Base-by-base conservation (phyloP, 2,329 filamentous ascomycete genomes). In the Fusarium setosum region DNA sequence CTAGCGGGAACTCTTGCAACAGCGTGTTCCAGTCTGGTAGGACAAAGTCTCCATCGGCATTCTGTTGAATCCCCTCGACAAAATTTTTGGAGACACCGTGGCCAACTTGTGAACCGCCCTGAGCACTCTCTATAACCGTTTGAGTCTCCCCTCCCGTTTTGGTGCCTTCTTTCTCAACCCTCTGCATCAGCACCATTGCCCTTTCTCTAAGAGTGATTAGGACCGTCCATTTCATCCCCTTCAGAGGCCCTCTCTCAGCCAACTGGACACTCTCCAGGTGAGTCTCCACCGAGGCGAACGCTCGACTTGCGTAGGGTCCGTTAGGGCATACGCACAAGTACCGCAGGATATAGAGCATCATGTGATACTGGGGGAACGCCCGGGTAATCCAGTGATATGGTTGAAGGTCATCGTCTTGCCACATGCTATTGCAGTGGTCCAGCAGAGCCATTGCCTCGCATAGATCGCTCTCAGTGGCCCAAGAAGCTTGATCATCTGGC, bases 341-440 rank as follows among this genome's bases (percentile, higher is more conserved):
- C 74, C 82, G 82, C 3, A 84, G 69, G 1, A 80, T 69, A 56
- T 81, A 82, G 3, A 82, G 77, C 18, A 82, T 70, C 29, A 80
- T 72, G 50, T 83, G 77, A 18, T 79, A 82, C 63, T 82, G 81
- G 1, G 79, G 78, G 34, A 76, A 82, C 1, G 76, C 75, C n/a
- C 75, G 71, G 31, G 72, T 71, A 1, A 76, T 60, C 80, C 81
- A 83, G 23, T 72, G 71, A 38, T 72, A 81, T 4, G 75, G 71
- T 4, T 69, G 61, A 10, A 82, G 68, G 26, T 82, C 68, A 11
- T 82, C 79, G 23, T 82, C 76, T 0, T 61, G 63, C 54, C 74
- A 72, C 32, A 77, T 53, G 4, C 63, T 57, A 3, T 75, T 64
- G 20, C 64, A 64, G 5, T 68, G 63, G 21, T 81, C 77, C 1